Evolutionary conservation across 2,329 filamentous ascomycete species (phyloP).

Genomic region (Penicillium decumbens): DNA sequence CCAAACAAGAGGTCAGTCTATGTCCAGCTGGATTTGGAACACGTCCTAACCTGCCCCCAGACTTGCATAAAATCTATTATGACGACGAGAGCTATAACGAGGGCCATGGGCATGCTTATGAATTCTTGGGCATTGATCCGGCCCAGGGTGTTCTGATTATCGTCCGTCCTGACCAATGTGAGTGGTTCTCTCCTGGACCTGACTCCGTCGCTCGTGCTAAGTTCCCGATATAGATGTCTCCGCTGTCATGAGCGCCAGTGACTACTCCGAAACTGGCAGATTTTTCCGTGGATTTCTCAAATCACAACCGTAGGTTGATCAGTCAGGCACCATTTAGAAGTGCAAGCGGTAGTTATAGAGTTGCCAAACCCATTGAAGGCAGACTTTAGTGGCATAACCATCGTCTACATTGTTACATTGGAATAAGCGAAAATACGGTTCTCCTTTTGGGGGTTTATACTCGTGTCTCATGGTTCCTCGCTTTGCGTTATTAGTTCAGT

Average conservation of each 20-base stretch:
- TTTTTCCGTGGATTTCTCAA: constrained; percentile 37
- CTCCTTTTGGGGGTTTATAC: too few relatives aligned
- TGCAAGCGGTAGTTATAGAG: background rate
- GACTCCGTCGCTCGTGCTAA: background rate
- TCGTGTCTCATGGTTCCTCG: too few relatives aligned
- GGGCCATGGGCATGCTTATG: constrained; percentile 56
- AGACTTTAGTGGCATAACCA: background rate
- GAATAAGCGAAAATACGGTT: too few relatives aligned
- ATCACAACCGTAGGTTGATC: constrained; percentile 16
- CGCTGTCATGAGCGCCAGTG: constrained; percentile 33
- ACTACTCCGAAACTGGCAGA: constrained; percentile 30
- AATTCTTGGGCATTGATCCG: constrained; percentile 51
- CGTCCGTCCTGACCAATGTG: constrained; percentile 60
- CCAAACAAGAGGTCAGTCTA: constrained; percentile 47
- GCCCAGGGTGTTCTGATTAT: constrained; percentile 48
- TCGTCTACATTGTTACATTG: background rate
- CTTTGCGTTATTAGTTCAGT: too few relatives aligned
- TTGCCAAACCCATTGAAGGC: background rate
- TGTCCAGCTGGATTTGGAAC: background rate
- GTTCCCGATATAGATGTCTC: constrained; percentile 33
- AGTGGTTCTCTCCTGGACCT: constrained; percentile 11
- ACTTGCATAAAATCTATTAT: constrained; percentile 56
- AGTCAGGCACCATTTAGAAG: background rate
- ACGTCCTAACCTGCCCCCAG: constrained; percentile 51
- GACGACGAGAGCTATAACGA: constrained; percentile 54